A percentile compares a stretch with the other conserved stretches of the same genome.
Evolutionary conservation across 306 rosid genomes (phyloP).

Genomic region (Mimosa pudica): DNA sequence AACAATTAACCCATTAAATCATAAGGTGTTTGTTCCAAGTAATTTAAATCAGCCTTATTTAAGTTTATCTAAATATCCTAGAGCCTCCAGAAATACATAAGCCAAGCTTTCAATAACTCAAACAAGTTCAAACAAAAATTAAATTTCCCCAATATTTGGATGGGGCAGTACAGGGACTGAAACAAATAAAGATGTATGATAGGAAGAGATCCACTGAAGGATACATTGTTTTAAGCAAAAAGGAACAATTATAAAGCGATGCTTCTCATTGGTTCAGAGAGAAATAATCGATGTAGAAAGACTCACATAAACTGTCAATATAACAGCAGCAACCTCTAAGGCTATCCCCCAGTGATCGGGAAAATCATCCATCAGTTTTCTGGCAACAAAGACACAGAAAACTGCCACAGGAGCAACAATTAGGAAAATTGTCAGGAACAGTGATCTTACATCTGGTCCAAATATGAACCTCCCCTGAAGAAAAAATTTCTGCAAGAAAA

Average conservation of each 20-base stretch:
- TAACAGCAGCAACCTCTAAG: slow-evolving; percentile 65
- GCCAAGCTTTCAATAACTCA: neutral
- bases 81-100: neutral
- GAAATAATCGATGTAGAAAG: slow-evolving; percentile 19
- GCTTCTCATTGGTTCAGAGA: slow-evolving; percentile 22
- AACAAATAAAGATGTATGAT: neutral
- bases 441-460: slow-evolving; percentile 98
- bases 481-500: slow-evolving; percentile 78
- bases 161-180: neutral
- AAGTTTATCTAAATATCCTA: slow-evolving; percentile 16
- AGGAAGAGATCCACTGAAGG: neutral
- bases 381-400: slow-evolving; percentile 91
- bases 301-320: slow-evolving; percentile 80
- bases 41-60: neutral
- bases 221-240: neutral
- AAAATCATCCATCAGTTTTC: slow-evolving; percentile 77
- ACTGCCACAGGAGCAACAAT: slow-evolving; percentile 79
- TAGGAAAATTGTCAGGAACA: slow-evolving; percentile 80
- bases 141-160: neutral
- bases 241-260: neutral
- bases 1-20: slow-evolving; percentile 5
- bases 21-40: neutral
- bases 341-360: slow-evolving; percentile 69
- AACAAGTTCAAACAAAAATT: slow-evolving; percentile 5
- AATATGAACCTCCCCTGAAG: slow-evolving; percentile 92